Base-by-base conservation (phyloP, 352 stramenopile species). In the Globisporangium acanthophoron region DNA sequence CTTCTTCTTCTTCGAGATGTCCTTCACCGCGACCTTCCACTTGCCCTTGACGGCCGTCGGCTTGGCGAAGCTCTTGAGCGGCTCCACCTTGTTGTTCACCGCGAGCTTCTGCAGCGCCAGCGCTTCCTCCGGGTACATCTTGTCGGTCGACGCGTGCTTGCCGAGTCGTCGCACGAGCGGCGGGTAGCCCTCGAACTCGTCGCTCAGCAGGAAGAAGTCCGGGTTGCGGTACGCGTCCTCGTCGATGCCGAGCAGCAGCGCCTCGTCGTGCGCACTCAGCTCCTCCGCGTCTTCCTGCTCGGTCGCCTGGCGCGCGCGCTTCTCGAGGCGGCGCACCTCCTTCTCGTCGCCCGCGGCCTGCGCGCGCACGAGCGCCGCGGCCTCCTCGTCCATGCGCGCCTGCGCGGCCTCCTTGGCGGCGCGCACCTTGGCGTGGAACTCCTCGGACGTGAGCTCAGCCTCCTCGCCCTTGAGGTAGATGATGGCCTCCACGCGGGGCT, bases 161-260 rank as follows among this genome's bases (percentile, higher is more conserved):
- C 82, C 80, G 65, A 90, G 67, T 62, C 84, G 85, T 58, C 82
- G 85, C 47, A 86, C 76, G 49, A 94, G 74, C 11, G 85, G 85
- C 61, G 85, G 85, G 46, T 82, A 81, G 18, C 84, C 85, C 18
- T 92, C 80, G 33, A 89, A 90, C 66, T 91, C 80, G 60, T 94
- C 85, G 64, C 72, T 92, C 20, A 94, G 56, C 64, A 92, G 90
- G 64, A 94, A 90, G 49, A 94, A 94, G 54, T 94, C 83, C 6
- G 85, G 85, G 71, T 94, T 91, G 44, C 85, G 71, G 69, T 80
- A 91, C 5, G 65, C 64, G 8, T 94, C 85, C 1, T 89, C 76
- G 48, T 90, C 81, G 41, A 79, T 69, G 8, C 79, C 79, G 54
- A 85, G 64, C 20, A 87, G 57, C 47, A 78, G 58, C 27, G 75